phyloP scores from a whole-genome alignment of 2,329 filamentous ascomycete genomes.

The Aspergillus carbonarius region DNA sequence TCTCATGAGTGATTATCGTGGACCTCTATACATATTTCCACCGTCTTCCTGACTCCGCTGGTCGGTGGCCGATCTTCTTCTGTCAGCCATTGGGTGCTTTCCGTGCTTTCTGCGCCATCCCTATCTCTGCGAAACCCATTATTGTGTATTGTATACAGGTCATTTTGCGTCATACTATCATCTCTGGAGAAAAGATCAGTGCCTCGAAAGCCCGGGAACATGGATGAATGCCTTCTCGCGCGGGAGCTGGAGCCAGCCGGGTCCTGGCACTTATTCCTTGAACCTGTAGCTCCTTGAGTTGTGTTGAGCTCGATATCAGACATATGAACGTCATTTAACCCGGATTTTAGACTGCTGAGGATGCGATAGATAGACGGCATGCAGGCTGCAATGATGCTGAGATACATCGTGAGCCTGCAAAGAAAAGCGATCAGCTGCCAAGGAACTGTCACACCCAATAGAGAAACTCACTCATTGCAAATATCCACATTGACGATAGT shows the following conservation, averaged over 20 bases:
- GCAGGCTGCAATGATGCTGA: constrained; percentile 16
- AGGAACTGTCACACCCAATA: background rate
- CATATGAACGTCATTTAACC: background rate
- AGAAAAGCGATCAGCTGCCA: background rate
- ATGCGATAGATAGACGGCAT: constrained; percentile 18
- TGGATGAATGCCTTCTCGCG: background rate
- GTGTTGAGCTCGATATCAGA: background rate
- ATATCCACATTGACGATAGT: constrained; percentile 11
- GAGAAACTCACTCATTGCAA: constrained; percentile 13
- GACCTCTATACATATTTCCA: background rate
- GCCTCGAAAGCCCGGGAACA: background rate
- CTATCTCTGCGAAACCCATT: background rate
- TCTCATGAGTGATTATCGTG: background rate
- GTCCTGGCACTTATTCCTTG: background rate
- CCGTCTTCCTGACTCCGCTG: background rate
- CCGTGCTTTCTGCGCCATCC: background rate
- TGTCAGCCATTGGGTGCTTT: background rate
- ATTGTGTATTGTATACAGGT: background rate
- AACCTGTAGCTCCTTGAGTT: background rate
- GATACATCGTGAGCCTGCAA: constrained; percentile 14
- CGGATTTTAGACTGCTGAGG: constrained; percentile 5
- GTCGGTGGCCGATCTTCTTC: background rate
- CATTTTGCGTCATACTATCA: background rate
- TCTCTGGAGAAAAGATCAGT: background rate
- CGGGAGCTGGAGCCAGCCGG: background rate